Percentiles rank a stretch among this genome's conserved stretches.
These are phyloP conservation scores for Coemansia sp. DNA, from an alignment of 192 early-diverging fungal genomes.

Conservation along the genomic window DNA sequence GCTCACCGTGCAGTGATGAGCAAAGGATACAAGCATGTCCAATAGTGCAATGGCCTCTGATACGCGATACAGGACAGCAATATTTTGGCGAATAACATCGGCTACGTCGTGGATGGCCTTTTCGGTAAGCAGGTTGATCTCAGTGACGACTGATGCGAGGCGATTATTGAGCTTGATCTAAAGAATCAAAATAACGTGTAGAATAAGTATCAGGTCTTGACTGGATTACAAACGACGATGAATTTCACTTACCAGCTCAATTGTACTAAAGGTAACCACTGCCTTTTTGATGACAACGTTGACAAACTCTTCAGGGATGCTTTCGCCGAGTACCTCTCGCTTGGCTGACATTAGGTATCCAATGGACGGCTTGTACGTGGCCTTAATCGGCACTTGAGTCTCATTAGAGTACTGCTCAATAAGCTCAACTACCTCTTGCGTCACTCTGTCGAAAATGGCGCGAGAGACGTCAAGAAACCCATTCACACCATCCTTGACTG, in stretches of 20 bases:
- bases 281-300: constrained; percentile 72
- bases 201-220: not conserved
- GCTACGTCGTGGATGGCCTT: constrained; percentile 50
- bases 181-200: not conserved
- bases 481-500: constrained; percentile 81
- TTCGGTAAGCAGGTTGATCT: constrained; percentile 82
- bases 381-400: constrained; percentile 64
- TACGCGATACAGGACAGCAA: constrained; percentile 69
- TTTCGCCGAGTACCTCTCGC: constrained; percentile 45
- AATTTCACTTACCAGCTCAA: constrained; percentile 65
- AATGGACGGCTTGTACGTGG: constrained; percentile 61
- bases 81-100: constrained; percentile 59
- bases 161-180: constrained; percentile 80
- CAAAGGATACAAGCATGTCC: constrained; percentile 80
- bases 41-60: constrained; percentile 78
- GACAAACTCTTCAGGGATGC: constrained; percentile 71
- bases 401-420: constrained; percentile 58
- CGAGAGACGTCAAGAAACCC: constrained; percentile 81
- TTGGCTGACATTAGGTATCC: constrained; percentile 66
- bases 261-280: constrained; percentile 68
- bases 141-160: constrained; percentile 78
- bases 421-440: constrained; percentile 37
- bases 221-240: not conserved
- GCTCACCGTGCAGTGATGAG: constrained; percentile 62
- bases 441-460: constrained; percentile 45